These are phyloP conservation scores for Carex littledalei DNA, from an alignment of 176 grass and related monocot genomes.

Conservation along the genomic window DNA sequence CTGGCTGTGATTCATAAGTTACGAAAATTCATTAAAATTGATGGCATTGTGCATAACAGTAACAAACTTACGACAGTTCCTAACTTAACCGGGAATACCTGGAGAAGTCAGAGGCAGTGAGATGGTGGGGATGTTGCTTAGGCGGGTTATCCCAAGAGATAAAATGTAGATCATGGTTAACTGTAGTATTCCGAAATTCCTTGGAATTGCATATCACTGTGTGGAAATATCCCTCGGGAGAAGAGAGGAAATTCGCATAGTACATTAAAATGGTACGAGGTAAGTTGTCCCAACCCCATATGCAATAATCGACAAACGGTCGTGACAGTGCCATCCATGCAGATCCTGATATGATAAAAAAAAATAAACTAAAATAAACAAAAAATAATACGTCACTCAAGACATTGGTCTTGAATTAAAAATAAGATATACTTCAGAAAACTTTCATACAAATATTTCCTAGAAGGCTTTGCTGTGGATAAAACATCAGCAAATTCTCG, in stretches of 20 bases:
- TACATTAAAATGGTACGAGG: slow-evolving; percentile 80
- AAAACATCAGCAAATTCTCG: neutral
- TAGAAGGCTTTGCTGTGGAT: neutral
- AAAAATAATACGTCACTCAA: neutral
- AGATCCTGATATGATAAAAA: slow-evolving; percentile 37
- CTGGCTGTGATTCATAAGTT: neutral
- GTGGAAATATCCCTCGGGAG: slow-evolving; percentile 89
- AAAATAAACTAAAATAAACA: neutral
- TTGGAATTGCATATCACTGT: slow-evolving; percentile 75
- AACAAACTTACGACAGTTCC: neutral
- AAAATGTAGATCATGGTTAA: slow-evolving; percentile 81
- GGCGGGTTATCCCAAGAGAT: slow-evolving; percentile 91
- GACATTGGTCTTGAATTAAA: neutral
- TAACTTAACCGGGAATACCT: slow-evolving; percentile 1
- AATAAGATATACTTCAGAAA: neutral
- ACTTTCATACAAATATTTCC: neutral
- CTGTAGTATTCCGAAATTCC: slow-evolving; percentile 67
- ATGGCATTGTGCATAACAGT: neutral
- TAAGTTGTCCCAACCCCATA: slow-evolving; percentile 92
- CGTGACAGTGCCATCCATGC: slow-evolving; percentile 78
- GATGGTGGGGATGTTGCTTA: slow-evolving; percentile 70
- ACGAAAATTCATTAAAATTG: neutral
- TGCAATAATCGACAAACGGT: slow-evolving; percentile 72
- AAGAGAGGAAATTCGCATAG: slow-evolving; percentile 88
- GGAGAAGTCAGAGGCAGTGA: slow-evolving; percentile 45